phyloP scores from a whole-genome alignment of 1,139 yeast genomes.

The Debaryomyces coudertii region DNA sequence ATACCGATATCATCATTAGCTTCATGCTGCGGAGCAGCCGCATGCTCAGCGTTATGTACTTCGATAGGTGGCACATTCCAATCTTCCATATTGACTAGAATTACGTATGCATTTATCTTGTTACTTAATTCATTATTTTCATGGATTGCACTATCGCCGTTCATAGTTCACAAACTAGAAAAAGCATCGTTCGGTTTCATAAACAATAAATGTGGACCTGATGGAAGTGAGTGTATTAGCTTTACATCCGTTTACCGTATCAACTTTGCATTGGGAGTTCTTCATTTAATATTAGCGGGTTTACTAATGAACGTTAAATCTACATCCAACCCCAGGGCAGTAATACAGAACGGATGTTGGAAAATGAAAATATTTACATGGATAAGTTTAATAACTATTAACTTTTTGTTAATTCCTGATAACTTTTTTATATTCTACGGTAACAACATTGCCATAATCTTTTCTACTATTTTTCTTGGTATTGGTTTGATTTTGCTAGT shows the following conservation, averaged over 20 bases:
- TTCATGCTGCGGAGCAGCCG: conserved; percentile 84
- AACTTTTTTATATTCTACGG: conserved; percentile 88
- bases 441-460: conserved; percentile 80
- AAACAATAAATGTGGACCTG: conserved; percentile 63
- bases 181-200: conserved; percentile 70
- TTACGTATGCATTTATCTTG: conserved; percentile 81
- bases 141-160: conserved; percentile 89
- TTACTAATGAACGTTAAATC: conserved; percentile 75
- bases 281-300: conserved; percentile 74
- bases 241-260: conserved; percentile 92
- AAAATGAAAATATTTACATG: conserved; percentile 69
- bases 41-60: conserved; percentile 68
- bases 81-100: conserved; percentile 69
- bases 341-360: conserved; percentile 93
- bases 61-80: conserved; percentile 63
- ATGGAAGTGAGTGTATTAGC: conserved; percentile 86
- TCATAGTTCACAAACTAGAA: conserved; percentile 75
- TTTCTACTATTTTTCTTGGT: conserved; percentile 82
- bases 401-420: conserved; percentile 81
- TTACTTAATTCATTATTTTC: conserved; percentile 79
- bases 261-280: conserved; percentile 81
- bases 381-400: conserved; percentile 56
- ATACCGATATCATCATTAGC: conserved; percentile 53
- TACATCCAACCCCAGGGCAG: conserved; percentile 77
- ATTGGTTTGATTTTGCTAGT: conserved; percentile 89